Percentiles rank a stretch among this genome's conserved stretches.
Conservation (phyloP, 164 flowering plant genomes). For the Sextonia rubra region DNA sequence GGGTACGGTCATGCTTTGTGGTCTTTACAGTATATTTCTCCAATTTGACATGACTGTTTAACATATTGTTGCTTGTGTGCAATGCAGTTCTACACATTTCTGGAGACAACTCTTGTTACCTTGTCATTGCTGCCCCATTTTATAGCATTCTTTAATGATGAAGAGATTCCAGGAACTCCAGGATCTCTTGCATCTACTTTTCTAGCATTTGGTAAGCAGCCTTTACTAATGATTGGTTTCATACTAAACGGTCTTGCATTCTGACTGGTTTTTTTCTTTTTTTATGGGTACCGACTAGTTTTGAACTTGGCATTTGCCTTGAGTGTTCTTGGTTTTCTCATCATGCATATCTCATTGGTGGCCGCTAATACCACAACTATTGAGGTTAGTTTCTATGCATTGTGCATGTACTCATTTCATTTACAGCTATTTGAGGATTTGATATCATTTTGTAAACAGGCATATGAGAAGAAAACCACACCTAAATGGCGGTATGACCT, state of each 20-base stretch:
- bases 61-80: background rate
- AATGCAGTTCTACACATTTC: slow-evolving; percentile 94
- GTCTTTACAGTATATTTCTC: background rate
- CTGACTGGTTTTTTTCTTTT: background rate
- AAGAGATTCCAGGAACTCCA: slow-evolving; percentile 88
- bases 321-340: slow-evolving; percentile 89
- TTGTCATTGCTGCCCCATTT: slow-evolving; percentile 81
- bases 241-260: background rate
- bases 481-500: slow-evolving; percentile 88
- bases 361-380: slow-evolving; percentile 92
- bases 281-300: slow-evolving; percentile 37
- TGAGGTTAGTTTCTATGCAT: slow-evolving; percentile 55
- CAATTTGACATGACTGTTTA: background rate
- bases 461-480: slow-evolving; percentile 88
- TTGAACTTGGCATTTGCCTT: slow-evolving; percentile 90
- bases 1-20: background rate
- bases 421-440: background rate
- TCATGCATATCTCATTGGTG: slow-evolving; percentile 92
- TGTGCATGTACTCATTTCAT: background rate
- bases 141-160: slow-evolving; percentile 88
- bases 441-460: slow-evolving; percentile 41
- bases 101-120: slow-evolving; percentile 88
- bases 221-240: background rate
- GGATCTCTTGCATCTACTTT: slow-evolving; percentile 91
- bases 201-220: slow-evolving; percentile 78